These are phyloP conservation scores for Extremus antarcticus DNA, from an alignment of 495 filamentous ascomycete species.

Conservation along the genomic window DNA sequence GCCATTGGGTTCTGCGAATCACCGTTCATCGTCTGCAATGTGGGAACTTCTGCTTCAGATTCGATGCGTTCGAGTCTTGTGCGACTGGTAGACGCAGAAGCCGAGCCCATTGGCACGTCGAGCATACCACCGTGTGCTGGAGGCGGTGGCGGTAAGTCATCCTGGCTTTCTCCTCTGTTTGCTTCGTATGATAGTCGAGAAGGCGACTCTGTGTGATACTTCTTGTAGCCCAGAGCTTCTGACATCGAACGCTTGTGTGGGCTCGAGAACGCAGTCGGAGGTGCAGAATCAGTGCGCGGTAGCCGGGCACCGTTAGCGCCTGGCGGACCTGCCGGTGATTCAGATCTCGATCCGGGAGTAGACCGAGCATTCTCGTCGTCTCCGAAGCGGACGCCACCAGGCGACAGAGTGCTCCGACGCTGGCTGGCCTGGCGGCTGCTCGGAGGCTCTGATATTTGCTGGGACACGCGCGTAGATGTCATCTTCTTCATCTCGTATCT, in stretches of 20 bases:
- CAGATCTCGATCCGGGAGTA: constrained; percentile 32
- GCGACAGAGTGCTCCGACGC: constrained; percentile 9
- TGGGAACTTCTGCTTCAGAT: constrained; percentile 15
- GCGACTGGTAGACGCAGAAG: not conserved
- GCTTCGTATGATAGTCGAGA: constrained; percentile 35
- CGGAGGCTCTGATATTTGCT: constrained; percentile 52
- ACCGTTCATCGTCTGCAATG: not conserved
- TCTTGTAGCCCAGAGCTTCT: constrained; percentile 41
- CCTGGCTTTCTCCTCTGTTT: constrained; percentile 14
- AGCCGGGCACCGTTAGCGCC: constrained; percentile 29
- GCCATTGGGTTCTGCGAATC: constrained; percentile 4
- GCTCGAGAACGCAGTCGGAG: constrained; percentile 24
- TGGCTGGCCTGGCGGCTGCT: constrained; percentile 22
- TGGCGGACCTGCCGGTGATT: constrained; percentile 20
- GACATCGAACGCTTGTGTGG: constrained; percentile 45
- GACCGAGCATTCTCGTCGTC: constrained; percentile 49
- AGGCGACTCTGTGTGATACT: constrained; percentile 34
- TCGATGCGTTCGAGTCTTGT: constrained; percentile 13
- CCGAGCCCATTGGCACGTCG: constrained; percentile 16
- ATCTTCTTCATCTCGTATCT: constrained; percentile 77
- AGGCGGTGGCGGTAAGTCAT: constrained; percentile 37
- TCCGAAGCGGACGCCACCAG: constrained; percentile 49
- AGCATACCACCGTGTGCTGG: constrained; percentile 18
- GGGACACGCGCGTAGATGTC: constrained; percentile 65
- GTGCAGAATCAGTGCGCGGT: constrained; percentile 32